phyloP scores from a whole-genome alignment of 345 rosid genomes.

The Linum lewisii region DNA sequence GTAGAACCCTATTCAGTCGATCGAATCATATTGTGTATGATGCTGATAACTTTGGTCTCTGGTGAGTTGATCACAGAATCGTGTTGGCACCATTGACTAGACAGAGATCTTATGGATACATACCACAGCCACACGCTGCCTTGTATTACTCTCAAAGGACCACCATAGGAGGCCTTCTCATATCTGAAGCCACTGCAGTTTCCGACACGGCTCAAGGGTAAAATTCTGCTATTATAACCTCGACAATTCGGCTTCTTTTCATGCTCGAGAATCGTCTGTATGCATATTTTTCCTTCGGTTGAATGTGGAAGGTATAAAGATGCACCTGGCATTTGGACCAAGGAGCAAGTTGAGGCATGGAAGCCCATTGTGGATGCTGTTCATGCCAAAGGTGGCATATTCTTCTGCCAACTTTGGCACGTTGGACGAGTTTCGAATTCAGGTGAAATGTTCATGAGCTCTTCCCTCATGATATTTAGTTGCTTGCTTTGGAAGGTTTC shows the following conservation, averaged over 20 bases:
- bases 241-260: too few relatives aligned
- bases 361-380: background rate
- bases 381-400: background rate
- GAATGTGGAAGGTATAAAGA: background rate
- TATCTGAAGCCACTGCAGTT: slow-evolving; percentile 2
- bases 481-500: background rate
- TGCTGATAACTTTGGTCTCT: background rate
- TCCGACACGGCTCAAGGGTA: slow-evolving; percentile 4
- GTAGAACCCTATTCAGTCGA: background rate
- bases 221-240: background rate
- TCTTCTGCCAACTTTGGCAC: background rate
- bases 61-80: background rate
- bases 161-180: slow-evolving; percentile 1
- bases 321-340: background rate
- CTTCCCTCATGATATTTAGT: too few relatives aligned
- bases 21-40: background rate
- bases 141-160: slow-evolving; percentile 2
- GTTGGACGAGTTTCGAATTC: background rate
- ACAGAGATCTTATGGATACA: background rate
- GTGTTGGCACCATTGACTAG: slow-evolving; percentile 1
- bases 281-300: too few relatives aligned
- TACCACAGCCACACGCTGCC: background rate
- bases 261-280: too few relatives aligned
- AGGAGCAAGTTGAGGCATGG: background rate
- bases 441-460: background rate